phyloP scores from a whole-genome alignment of 2,329 filamentous ascomycete genomes.

The Lojkania enalia region DNA sequence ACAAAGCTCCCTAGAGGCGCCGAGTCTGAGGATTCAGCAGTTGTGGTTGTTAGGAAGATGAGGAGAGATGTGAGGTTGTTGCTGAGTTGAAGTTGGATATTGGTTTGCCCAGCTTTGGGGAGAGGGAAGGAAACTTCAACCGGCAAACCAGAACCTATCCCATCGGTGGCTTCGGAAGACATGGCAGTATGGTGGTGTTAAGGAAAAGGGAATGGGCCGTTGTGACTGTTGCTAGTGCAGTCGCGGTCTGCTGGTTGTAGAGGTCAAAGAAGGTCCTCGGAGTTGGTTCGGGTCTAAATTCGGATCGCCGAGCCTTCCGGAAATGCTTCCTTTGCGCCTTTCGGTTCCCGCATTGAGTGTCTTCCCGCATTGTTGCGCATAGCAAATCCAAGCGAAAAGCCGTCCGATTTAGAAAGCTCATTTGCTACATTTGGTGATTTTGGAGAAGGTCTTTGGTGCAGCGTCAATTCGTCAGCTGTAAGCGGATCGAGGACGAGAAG shows the following conservation, averaged over 20 bases:
- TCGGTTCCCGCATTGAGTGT: too few species aligned
- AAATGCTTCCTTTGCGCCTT: too few species aligned
- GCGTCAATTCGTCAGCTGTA: too few species aligned
- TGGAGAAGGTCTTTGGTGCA: too few species aligned
- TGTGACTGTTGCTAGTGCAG: background rate
- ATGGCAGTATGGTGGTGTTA: background rate
- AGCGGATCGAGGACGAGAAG: too few species aligned
- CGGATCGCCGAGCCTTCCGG: background rate
- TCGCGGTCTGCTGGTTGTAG: background rate
- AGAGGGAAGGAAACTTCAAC: slow-evolving; percentile 61
- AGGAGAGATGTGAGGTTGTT: slow-evolving; percentile 56
- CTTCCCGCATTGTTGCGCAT: too few species aligned
- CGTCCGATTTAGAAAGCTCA: too few species aligned
- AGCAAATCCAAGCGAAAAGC: too few species aligned
- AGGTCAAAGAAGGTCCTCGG: background rate
- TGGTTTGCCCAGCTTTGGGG: slow-evolving; percentile 59
- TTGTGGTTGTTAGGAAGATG: slow-evolving; percentile 59
- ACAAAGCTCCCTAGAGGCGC: slow-evolving; percentile 80
- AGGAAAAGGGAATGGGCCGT: background rate
- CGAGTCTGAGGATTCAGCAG: slow-evolving; percentile 45
- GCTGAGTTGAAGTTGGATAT: slow-evolving; percentile 62
- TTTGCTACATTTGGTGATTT: too few species aligned
- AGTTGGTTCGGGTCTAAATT: slow-evolving; percentile 4
- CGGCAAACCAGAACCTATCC: background rate
- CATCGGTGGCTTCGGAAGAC: background rate